Conservation (phyloP, 2,329 filamentous ascomycete species). For the Fonsecaea pedrosoi region DNA sequence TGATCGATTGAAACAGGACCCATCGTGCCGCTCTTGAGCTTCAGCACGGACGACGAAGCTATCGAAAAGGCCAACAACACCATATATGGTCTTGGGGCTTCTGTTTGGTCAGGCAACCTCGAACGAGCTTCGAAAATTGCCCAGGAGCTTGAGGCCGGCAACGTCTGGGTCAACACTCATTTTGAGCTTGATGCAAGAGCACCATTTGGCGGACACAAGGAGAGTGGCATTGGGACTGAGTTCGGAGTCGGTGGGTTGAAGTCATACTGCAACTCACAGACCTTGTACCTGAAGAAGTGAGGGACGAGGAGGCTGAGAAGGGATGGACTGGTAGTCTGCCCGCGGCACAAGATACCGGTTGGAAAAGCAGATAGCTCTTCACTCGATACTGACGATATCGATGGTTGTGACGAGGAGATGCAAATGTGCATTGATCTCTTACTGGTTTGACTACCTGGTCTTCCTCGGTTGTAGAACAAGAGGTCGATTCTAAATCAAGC, state of each 20-base stretch:
- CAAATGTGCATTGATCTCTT: neutral
- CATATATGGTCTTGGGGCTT: conserved; percentile 31
- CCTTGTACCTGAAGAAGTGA: conserved; percentile 36
- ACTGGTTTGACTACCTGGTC: neutral
- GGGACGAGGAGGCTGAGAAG: neutral
- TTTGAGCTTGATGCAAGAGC: conserved; percentile 30
- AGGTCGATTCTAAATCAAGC: neutral
- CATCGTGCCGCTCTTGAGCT: conserved; percentile 66
- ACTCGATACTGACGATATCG: neutral
- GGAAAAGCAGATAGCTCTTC: neutral
- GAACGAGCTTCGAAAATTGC: conserved; percentile 30
- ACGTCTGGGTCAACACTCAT: conserved; percentile 37
- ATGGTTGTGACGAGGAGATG: neutral
- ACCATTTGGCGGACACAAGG: conserved; percentile 42
- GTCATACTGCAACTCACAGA: conserved; percentile 39
- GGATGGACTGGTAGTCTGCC: neutral
- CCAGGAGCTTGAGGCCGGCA: conserved; percentile 35
- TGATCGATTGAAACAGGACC: conserved; percentile 64
- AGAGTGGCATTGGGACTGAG: conserved; percentile 43
- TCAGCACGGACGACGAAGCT: conserved; percentile 66
- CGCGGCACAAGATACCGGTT: neutral
- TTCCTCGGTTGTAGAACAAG: neutral
- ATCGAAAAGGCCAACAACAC: conserved; percentile 59
- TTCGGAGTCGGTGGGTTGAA: conserved; percentile 39
- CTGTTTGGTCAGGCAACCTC: conserved; percentile 36